Percentiles rank a stretch among this genome's conserved stretches.
Conservation (phyloP, 2,329 filamentous ascomycete species). For the Lachnellula willkommii region DNA sequence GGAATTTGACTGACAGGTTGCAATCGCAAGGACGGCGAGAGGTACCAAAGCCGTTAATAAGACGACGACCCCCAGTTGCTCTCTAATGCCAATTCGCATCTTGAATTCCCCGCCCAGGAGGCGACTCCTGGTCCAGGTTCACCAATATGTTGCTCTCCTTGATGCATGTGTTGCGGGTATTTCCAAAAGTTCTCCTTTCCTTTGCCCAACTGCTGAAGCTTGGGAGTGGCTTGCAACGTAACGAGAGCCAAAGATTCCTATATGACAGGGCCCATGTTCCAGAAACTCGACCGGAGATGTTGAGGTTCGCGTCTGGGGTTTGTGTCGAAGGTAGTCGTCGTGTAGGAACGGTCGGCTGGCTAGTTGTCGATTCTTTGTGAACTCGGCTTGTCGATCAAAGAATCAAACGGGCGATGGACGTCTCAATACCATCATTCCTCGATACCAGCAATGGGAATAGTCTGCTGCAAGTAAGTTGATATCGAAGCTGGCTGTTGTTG, state of each 20-base stretch:
- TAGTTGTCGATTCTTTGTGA: neutral
- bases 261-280: neutral
- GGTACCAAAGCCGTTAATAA: constrained; percentile 68
- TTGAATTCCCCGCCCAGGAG: constrained; percentile 43
- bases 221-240: constrained; percentile 77
- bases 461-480: neutral
- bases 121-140: constrained; percentile 5
- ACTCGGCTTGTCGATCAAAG: neutral
- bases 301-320: neutral
- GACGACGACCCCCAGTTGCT: constrained; percentile 79
- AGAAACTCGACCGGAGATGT: neutral
- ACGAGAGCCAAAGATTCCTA: neutral
- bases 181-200: neutral
- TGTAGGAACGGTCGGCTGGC: neutral
- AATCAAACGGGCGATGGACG: neutral
- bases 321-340: neutral
- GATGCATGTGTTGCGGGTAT: neutral
- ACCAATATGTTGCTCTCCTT: neutral
- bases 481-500: too few relatives aligned
- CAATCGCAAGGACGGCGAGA: constrained; percentile 73
- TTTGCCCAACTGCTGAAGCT: neutral
- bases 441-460: neutral
- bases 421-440: neutral
- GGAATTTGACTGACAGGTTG: constrained; percentile 43
- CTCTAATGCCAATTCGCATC: constrained; percentile 83